Evolutionary conservation across 2,329 filamentous ascomycete genomes (phyloP).

Genomic region (Alternaria solani): DNA sequence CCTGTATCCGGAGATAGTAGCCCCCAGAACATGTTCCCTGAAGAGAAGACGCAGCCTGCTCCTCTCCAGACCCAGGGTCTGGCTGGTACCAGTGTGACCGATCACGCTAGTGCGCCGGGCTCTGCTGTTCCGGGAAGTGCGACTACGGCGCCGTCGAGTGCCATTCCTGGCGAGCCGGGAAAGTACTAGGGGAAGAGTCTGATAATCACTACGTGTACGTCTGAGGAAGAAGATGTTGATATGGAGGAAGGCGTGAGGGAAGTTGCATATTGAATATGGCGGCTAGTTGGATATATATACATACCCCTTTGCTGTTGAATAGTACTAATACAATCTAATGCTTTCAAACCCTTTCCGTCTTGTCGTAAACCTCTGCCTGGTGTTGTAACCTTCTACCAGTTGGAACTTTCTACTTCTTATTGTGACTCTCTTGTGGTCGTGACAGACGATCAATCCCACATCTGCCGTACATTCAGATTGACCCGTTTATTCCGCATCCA

Average conservation of each 20-base stretch:
- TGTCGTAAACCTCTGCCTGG: background rate
- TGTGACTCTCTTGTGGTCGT: background rate
- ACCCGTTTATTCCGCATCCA: slow-evolving; percentile 91
- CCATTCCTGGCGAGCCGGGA: slow-evolving; percentile 41
- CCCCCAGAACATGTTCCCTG: slow-evolving; percentile 8
- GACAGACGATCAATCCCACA: slow-evolving; percentile 62
- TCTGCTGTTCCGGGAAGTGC: slow-evolving; percentile 14
- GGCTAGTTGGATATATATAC: slow-evolving; percentile 2
- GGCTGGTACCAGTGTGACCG: slow-evolving; percentile 21
- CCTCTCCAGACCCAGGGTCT: slow-evolving; percentile 48
- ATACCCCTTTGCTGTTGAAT: slow-evolving; percentile 1
- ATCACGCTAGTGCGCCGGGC: slow-evolving; percentile 23
- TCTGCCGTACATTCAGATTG: slow-evolving; percentile 92
- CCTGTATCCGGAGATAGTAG: slow-evolving; percentile 40
- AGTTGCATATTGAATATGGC: background rate
- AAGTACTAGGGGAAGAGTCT: slow-evolving; percentile 31
- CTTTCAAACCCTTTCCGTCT: background rate
- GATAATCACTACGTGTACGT: background rate
- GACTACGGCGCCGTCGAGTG: slow-evolving; percentile 25
- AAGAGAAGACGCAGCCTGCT: slow-evolving; percentile 20
- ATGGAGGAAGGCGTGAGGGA: background rate
- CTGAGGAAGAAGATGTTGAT: background rate
- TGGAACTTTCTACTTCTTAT: background rate
- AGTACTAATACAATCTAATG: slow-evolving; percentile 9
- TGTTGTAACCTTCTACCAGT: no score